A percentile compares a stretch with the other conserved stretches of the same genome.
Conservation (phyloP, 805 yeast species). For the Ogataea ramenticola region DNA sequence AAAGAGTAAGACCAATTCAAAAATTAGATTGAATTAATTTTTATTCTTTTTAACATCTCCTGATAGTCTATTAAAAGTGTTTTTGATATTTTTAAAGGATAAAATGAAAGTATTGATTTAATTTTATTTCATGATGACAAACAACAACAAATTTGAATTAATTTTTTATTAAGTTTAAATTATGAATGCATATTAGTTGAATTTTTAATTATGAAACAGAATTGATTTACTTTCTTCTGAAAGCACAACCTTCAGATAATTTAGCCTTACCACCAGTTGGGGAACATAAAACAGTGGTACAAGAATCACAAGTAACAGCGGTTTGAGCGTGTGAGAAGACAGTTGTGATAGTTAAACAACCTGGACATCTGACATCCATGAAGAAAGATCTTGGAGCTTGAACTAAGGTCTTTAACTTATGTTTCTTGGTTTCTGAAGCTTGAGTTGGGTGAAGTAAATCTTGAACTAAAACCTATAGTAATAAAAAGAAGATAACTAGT, state of each 20-base stretch:
- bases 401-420: slow-evolving; percentile 96
- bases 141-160: too few relatives aligned
- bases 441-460: slow-evolving; percentile 98
- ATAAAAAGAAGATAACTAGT: not conserved
- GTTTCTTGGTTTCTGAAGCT: slow-evolving; percentile 92
- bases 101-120: too few relatives aligned
- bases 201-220: not conserved
- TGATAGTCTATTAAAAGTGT: not conserved
- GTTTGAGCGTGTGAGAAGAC: slow-evolving; percentile 99
- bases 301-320: slow-evolving; percentile 98
- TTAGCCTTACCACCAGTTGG: slow-evolving; percentile 99
- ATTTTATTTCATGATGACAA: too few relatives aligned
- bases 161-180: too few relatives aligned
- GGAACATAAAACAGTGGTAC: slow-evolving; percentile 96
- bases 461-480: slow-evolving; percentile 83
- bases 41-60: not conserved
- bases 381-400: slow-evolving; percentile 98
- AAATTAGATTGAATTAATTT: too few relatives aligned
- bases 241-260: slow-evolving; percentile 98
- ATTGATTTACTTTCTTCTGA: slow-evolving; percentile 89
- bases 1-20: too few relatives aligned
- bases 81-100: not conserved
- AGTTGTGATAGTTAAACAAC: slow-evolving; percentile 98
- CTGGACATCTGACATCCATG: slow-evolving; percentile 99
- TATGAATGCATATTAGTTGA: not conserved